Conservation (phyloP, 2,329 filamentous ascomycete species). For the Proliferodiscus dingleyae region DNA sequence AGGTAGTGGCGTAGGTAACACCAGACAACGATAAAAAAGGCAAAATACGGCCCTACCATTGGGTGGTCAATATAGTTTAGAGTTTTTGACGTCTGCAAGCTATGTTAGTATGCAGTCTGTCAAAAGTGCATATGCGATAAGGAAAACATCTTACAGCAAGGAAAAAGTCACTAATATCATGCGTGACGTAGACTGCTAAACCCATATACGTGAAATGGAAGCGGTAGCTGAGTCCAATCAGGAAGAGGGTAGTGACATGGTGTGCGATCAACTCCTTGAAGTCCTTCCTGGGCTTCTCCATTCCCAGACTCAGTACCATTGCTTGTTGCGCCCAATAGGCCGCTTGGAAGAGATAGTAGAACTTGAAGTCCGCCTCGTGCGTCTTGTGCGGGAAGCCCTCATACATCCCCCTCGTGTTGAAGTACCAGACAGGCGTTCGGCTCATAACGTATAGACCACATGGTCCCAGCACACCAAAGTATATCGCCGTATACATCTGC, state of each 20-base stretch:
- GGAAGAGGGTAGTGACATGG: slow-evolving; percentile 78
- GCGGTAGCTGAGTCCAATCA: slow-evolving; percentile 83
- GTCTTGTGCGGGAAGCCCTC: slow-evolving; percentile 79
- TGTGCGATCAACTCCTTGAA: slow-evolving; percentile 90
- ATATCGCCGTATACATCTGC: slow-evolving; percentile 87
- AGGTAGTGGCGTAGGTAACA: slow-evolving; percentile 84
- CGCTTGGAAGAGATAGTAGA: slow-evolving; percentile 90
- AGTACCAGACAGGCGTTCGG: slow-evolving; percentile 86
- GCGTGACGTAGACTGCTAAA: slow-evolving; percentile 85
- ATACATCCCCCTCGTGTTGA: slow-evolving; percentile 88
- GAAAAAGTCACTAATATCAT: slow-evolving; percentile 94
- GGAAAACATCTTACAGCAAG: slow-evolving; percentile 61
- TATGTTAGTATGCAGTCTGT: slow-evolving; percentile 4
- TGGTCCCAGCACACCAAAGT: slow-evolving; percentile 79
- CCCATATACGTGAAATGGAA: slow-evolving; percentile 98
- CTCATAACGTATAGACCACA: slow-evolving; percentile 88
- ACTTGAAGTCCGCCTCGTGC: slow-evolving; percentile 79
- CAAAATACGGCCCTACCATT: slow-evolving; percentile 77
- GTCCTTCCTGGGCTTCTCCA: slow-evolving; percentile 92
- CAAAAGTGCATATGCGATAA: too few species aligned
- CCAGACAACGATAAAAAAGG: slow-evolving; percentile 77
- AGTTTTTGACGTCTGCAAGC: slow-evolving; percentile 73
- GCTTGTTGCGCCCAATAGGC: slow-evolving; percentile 95
- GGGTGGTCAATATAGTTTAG: slow-evolving; percentile 83
- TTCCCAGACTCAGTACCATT: slow-evolving; percentile 78